phyloP scores from a whole-genome alignment of 345 rosid genomes.

The Euphorbia peplus region DNA sequence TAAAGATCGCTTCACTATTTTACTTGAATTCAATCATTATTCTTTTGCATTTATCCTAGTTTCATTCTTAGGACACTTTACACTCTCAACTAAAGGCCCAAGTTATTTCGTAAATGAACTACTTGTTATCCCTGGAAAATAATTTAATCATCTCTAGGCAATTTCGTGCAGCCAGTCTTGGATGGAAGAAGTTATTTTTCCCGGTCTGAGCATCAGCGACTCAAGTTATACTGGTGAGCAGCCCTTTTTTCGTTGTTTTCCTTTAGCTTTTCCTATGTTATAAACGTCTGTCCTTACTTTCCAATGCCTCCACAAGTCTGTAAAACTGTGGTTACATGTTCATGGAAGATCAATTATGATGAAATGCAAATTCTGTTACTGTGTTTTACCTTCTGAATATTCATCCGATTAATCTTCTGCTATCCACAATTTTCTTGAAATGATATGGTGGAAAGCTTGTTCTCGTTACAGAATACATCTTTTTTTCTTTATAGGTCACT shows the following conservation, averaged over 20 bases:
- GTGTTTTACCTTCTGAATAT: not conserved
- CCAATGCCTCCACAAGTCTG: not conserved
- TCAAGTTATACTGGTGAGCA: constrained; percentile 70
- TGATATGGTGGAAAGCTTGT: not conserved
- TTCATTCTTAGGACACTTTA: not conserved
- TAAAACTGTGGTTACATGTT: not conserved
- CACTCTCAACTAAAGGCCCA: not conserved
- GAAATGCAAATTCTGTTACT: not conserved
- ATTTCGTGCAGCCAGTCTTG: constrained; percentile 46
- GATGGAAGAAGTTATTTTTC: constrained; percentile 55
- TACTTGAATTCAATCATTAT: not conserved
- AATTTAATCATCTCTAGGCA: constrained; percentile 10
- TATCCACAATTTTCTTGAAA: not conserved
- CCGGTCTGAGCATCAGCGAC: constrained; percentile 41
- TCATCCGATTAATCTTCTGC: not conserved
- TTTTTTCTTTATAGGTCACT: constrained; percentile 59
- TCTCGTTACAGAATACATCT: not conserved
- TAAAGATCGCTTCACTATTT: not conserved
- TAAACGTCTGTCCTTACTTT: not conserved
- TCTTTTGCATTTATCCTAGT: not conserved
- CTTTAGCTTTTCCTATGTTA: not conserved
- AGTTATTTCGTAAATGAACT: not conserved
- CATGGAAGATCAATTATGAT: not conserved
- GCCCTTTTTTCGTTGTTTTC: too few species aligned
- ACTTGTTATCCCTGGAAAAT: constrained; percentile 7